Base-by-base conservation (phyloP, 768 basidiomycete genomes). In the Suillus subluteus region DNA sequence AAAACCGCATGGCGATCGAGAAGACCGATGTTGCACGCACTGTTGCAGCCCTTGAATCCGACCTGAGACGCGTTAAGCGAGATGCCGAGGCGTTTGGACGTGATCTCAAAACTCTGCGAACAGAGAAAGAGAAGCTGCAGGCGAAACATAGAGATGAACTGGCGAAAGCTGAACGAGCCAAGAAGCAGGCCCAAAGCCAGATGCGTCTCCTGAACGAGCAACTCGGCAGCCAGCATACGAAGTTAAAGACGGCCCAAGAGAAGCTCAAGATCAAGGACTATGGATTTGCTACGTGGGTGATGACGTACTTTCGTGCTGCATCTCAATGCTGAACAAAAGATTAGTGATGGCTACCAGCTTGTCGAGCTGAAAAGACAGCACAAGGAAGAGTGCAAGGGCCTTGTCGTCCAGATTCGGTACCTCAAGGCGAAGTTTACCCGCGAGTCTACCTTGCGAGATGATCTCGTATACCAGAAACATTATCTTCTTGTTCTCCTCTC, bases 361-460 rank as follows among this genome's bases (percentile, higher is more conserved):
- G 81, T 82, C 3, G 79, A 81, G 15, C 72, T 93, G 68, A 88
- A 84, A 69, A 70, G 79, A 3, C 89, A 88, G 75, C 94, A 95
- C 74, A 93, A 91, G 68, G 87, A 88, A 68, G 95, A 98, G 74
- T 91, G 92, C 81, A 96, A 95, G 74, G 94, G 95, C 11, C 81
- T 98, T 23, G 88, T 99, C 59, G 87, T 94, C 9, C 95, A 98
- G 76, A 95, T 98, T 66, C 86, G 84, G 50, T 98, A 98, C 78
- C 83, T 99, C 70, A 97, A 99, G 76, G 91, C 92, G 64, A 95
- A 94, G 74, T 96, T 90, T 77, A 91, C 87, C 3, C 86, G 97
- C 32, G 98, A 99, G 79, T 86, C 89, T 12, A 83, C 84, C 1
- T 87, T 98, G 82, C 86, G 97, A 41, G 82, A 82, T 66, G 89